These are phyloP conservation scores for Penstemon davidsonii DNA, from an alignment of 257 asterid species.

Conservation along the genomic window DNA sequence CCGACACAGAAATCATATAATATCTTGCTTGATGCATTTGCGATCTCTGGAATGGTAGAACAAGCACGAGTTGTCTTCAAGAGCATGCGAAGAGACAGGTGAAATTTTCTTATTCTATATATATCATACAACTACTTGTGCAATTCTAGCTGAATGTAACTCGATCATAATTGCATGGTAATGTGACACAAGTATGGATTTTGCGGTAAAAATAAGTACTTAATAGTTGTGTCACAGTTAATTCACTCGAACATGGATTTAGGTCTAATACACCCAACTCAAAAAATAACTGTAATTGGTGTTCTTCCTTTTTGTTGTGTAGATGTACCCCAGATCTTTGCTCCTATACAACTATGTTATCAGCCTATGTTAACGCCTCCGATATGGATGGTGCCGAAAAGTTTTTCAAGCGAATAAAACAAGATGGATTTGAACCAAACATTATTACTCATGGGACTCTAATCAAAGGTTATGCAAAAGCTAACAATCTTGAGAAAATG, in stretches of 20 bases:
- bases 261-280: no score
- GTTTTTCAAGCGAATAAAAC: constrained; percentile 74
- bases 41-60: constrained; percentile 98
- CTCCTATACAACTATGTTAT: constrained; percentile 89
- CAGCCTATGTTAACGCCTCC: constrained; percentile 79
- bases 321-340: constrained; percentile 86
- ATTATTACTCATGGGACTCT: constrained; percentile 74
- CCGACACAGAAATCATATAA: constrained; percentile 92
- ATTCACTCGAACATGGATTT: no score
- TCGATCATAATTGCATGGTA: neutral
- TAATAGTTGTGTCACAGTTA: no score
- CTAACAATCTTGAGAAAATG: constrained; percentile 70
- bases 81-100: constrained; percentile 99
- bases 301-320: constrained; percentile 21
- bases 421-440: constrained; percentile 73
- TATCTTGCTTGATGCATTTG: constrained; percentile 96
- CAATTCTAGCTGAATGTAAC: neutral
- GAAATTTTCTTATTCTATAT: constrained; percentile 1
- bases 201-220: no score
- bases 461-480: constrained; percentile 81
- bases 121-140: neutral
- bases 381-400: constrained; percentile 97
- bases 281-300: neutral
- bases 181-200: no score
- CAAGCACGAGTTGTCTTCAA: constrained; percentile 84